phyloP scores from a whole-genome alignment of 805 yeast species.

The Torulaspora quercuum region DNA sequence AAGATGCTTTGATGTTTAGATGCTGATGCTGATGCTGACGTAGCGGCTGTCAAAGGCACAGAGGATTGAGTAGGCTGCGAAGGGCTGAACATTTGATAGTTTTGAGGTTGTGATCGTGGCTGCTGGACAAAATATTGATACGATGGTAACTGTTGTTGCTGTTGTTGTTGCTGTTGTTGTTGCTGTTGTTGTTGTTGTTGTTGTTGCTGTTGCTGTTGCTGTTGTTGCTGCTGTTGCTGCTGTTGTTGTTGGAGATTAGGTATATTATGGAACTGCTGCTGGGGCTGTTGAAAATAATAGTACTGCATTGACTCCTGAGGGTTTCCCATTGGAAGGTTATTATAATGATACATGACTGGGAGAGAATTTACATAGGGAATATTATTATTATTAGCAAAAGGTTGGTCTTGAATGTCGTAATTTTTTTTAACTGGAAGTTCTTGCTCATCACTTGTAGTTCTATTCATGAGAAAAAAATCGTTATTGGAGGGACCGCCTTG shows the following conservation, averaged over 20 bases:
- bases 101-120: conserved; percentile 4
- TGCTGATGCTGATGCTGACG: no score
- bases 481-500: no score
- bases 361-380: not conserved
- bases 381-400: not conserved
- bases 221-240: conserved; percentile 6
- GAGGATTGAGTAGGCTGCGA: no score
- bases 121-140: not conserved
- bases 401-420: no score
- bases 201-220: conserved; percentile 7
- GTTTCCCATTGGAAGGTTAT: not conserved
- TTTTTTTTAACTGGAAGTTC: no score
- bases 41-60: no score
- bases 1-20: no score
- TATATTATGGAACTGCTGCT: not conserved
- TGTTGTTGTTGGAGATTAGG: conserved; percentile 7
- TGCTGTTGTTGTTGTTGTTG: conserved; percentile 10
- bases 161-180: conserved; percentile 9
- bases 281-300: no score
- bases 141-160: conserved; percentile 2
- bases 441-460: no score
- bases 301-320: no score
- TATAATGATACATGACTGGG: not conserved
- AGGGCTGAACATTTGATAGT: no score
- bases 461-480: no score